Evolutionary conservation across 2,329 filamentous ascomycete species (phyloP).

Genomic region (Phyllosticta capitalensis): DNA sequence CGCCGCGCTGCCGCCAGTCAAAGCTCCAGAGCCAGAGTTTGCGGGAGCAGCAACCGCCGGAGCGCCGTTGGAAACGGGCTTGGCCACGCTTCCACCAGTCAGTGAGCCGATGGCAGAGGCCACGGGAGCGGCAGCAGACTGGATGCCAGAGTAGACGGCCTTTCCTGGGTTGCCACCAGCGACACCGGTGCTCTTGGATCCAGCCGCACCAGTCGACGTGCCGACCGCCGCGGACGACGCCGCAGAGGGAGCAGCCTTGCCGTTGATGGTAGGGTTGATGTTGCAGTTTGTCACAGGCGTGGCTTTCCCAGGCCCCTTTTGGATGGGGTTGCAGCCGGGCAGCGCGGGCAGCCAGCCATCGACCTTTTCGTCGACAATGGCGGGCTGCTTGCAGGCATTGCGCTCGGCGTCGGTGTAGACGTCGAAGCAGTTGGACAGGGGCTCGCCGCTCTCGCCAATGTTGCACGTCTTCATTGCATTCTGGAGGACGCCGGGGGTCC

Average conservation of each 20-base stretch:
- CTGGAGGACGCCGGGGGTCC: slow-evolving; percentile 27
- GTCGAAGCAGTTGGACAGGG: slow-evolving; percentile 30
- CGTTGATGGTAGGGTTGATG: background rate
- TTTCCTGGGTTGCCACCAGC: slow-evolving; percentile 3
- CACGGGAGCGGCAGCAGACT: background rate
- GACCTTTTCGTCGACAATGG: slow-evolving; percentile 7
- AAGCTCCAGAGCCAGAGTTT: background rate
- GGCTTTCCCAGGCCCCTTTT: slow-evolving; percentile 25
- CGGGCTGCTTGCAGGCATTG: slow-evolving; percentile 20
- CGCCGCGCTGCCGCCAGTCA: background rate
- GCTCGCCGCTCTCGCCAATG: slow-evolving; percentile 25
- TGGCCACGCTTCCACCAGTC: background rate
- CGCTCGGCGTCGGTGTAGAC: slow-evolving; percentile 24
- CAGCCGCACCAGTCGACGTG: slow-evolving; percentile 6
- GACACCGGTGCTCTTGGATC: slow-evolving; percentile 9
- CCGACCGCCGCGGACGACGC: slow-evolving; percentile 8
- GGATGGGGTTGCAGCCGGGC: slow-evolving; percentile 31
- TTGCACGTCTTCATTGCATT: slow-evolving; percentile 29
- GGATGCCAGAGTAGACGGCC: background rate
- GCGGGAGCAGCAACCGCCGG: background rate
- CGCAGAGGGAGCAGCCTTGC: slow-evolving; percentile 15
- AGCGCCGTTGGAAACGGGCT: background rate
- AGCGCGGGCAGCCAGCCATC: slow-evolving; percentile 22
- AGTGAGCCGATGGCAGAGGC: background rate
- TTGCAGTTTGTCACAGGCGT: slow-evolving; percentile 12